phyloP scores from a whole-genome alignment of 225 moss, liverwort and hornwort genomes.

The Thuidium tamariscinum region DNA sequence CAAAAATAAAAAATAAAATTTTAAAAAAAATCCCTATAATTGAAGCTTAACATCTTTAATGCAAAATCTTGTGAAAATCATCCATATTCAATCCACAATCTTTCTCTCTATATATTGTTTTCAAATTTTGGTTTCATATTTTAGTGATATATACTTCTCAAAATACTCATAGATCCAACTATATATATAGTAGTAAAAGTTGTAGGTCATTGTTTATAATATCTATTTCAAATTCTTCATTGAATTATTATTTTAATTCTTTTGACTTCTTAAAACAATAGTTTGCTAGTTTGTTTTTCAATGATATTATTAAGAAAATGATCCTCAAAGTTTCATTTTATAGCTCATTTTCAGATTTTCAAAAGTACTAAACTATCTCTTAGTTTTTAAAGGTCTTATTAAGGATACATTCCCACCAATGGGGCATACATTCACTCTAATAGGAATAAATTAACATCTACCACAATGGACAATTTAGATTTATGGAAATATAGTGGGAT shows the following conservation, averaged over 20 bases:
- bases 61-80: neutral
- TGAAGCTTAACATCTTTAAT: neutral
- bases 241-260: neutral
- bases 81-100: no score
- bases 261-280: no score
- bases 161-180: neutral
- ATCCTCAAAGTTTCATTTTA: neutral
- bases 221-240: neutral
- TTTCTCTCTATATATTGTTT: neutral
- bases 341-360: rapidly evolving
- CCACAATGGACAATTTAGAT: rapidly evolving
- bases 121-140: neutral
- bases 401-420: no score
- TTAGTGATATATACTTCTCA: no score
- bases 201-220: neutral
- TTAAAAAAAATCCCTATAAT: neutral
- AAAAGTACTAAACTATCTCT: neutral
- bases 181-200: neutral
- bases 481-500: no score
- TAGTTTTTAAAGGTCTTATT: neutral
- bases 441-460: neutral
- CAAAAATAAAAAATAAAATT: neutral
- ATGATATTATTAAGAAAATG: neutral
- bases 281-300: rapidly evolving
- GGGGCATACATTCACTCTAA: rapidly evolving